Conservation (phyloP, 345 rosid genomes). For the Alliaria petiolata region DNA sequence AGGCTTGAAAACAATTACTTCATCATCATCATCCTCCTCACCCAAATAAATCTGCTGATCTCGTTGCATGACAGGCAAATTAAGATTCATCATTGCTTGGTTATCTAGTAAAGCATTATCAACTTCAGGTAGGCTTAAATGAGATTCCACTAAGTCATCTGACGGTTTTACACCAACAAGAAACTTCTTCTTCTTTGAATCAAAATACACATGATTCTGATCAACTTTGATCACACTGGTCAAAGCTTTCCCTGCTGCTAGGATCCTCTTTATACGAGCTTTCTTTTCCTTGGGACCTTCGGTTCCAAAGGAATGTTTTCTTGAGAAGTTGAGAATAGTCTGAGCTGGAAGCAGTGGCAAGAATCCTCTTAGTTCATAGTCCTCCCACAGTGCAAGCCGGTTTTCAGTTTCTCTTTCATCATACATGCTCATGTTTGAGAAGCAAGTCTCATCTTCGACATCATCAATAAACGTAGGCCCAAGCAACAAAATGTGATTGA, state of each 20-base stretch:
- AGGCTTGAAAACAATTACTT: constrained; percentile 94
- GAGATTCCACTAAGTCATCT: constrained; percentile 34
- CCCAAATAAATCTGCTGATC: constrained; percentile 41
- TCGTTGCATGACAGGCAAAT: constrained; percentile 30
- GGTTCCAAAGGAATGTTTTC: constrained; percentile 57
- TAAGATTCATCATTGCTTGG: constrained; percentile 29
- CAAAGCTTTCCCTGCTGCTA: constrained; percentile 85
- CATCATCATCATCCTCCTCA: constrained; percentile 82
- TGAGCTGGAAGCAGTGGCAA: constrained; percentile 85
- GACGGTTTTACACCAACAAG: constrained; percentile 59
- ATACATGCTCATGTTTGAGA: constrained; percentile 79
- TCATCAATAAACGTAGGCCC: constrained; percentile 54
- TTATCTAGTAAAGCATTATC: constrained; percentile 36
- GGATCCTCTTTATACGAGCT: constrained; percentile 66
- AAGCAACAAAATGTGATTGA: constrained; percentile 58
- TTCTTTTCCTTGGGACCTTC: constrained; percentile 65
- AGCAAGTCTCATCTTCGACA: constrained; percentile 77
- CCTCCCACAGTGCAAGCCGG: constrained; percentile 89
- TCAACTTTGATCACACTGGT: constrained; percentile 55
- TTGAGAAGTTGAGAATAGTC: constrained; percentile 76
- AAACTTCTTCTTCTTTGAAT: constrained; percentile 69
- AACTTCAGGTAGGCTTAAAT: constrained; percentile 29
- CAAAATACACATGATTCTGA: constrained; percentile 57
- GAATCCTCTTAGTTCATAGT: constrained; percentile 90
- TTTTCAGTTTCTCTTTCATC: constrained; percentile 92